These are phyloP conservation scores for Entomortierella chlamydospora DNA, from an alignment of 192 early-diverging fungal species.

Conservation along the genomic window DNA sequence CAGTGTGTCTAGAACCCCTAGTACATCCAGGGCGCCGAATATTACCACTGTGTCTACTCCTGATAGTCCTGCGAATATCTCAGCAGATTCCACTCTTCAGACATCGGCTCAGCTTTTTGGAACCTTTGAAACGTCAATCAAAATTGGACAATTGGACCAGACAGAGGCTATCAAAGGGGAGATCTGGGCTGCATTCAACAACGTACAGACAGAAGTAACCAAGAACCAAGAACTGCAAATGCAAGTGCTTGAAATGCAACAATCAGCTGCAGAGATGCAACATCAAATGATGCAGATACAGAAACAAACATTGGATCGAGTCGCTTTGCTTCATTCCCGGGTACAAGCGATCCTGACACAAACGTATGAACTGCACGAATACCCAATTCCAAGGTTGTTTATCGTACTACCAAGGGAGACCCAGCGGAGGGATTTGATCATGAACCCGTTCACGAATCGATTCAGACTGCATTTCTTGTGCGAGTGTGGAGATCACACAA, in stretches of 20 bases:
- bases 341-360: slow-evolving; percentile 18
- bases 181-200: slow-evolving; percentile 13
- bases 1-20: neutral
- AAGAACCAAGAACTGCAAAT: slow-evolving; percentile 21
- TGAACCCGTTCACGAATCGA: slow-evolving; percentile 14
- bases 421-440: slow-evolving; percentile 9
- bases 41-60: neutral
- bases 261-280: slow-evolving; percentile 23
- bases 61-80: neutral
- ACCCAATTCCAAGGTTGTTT: slow-evolving; percentile 32
- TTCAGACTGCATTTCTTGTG: slow-evolving; percentile 30
- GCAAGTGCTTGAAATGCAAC: slow-evolving; percentile 25
- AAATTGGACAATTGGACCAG: slow-evolving; percentile 16
- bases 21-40: neutral
- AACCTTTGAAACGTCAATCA: slow-evolving; percentile 23
- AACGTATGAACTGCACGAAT: slow-evolving; percentile 39
- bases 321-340: slow-evolving; percentile 20
- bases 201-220: slow-evolving; percentile 14
- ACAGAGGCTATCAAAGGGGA: slow-evolving; percentile 32
- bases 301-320: slow-evolving; percentile 21
- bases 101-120: slow-evolving; percentile 14
- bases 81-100: slow-evolving; percentile 9
- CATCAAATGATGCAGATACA: slow-evolving; percentile 21
- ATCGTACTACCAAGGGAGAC: slow-evolving; percentile 22
- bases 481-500: slow-evolving; percentile 34